Evolutionary conservation across 2,329 filamentous ascomycete species (phyloP).

Genomic region (Berkeleyomyces basicola): DNA sequence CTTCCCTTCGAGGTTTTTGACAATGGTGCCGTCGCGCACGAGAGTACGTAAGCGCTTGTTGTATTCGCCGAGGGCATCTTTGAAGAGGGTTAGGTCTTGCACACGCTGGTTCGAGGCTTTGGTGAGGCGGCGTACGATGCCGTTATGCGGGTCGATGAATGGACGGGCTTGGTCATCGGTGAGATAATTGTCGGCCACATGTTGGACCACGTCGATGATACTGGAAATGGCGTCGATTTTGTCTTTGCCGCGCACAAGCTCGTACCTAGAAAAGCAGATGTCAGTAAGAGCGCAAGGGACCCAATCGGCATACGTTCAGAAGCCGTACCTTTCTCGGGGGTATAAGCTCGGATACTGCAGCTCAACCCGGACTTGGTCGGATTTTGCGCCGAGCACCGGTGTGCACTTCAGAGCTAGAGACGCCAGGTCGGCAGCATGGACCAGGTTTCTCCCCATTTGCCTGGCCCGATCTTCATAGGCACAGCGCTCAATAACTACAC

Average conservation of each 20-base stretch:
- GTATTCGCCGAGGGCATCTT: slow-evolving; percentile 56
- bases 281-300: slow-evolving; percentile 6
- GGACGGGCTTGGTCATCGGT: slow-evolving; percentile 48
- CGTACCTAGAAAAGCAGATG: slow-evolving; percentile 33
- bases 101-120: slow-evolving; percentile 54
- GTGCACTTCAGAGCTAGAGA: slow-evolving; percentile 34
- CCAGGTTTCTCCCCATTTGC: slow-evolving; percentile 29
- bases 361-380: slow-evolving; percentile 42
- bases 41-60: slow-evolving; percentile 53
- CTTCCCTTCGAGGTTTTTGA: slow-evolving; percentile 51
- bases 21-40: slow-evolving; percentile 53
- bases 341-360: slow-evolving; percentile 73
- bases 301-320: no score
- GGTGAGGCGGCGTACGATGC: slow-evolving; percentile 61
- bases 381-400: slow-evolving; percentile 31
- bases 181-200: slow-evolving; percentile 61
- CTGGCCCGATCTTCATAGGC: slow-evolving; percentile 13
- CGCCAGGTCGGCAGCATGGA: slow-evolving; percentile 42
- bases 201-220: slow-evolving; percentile 52
- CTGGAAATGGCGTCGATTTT: slow-evolving; percentile 62
- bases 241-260: slow-evolving; percentile 63
- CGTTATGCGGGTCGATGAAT: slow-evolving; percentile 55
- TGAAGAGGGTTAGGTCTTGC: slow-evolving; percentile 50
- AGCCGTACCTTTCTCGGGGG: slow-evolving; percentile 44
- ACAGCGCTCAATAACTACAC: slow-evolving; percentile 3